A percentile compares a stretch with the other conserved stretches of the same genome.
Evolutionary conservation across 768 basidiomycete species (phyloP).

Genomic region (Agaricus blazei): DNA sequence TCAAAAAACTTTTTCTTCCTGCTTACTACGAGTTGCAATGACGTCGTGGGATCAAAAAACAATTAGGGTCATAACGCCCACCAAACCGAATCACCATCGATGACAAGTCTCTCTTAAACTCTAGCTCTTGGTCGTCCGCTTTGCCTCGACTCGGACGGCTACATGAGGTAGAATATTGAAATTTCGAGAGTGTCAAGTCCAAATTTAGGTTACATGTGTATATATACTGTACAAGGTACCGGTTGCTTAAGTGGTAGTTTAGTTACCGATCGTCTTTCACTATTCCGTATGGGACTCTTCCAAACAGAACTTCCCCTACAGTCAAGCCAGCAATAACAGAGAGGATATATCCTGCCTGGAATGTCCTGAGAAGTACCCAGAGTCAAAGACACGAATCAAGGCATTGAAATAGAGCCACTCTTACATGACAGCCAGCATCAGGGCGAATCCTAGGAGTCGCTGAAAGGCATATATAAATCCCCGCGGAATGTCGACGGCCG

Average conservation of each 20-base stretch:
- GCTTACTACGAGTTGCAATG: not conserved
- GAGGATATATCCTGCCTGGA: constrained; percentile 73
- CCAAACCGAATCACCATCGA: too few species aligned
- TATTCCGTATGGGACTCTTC: constrained; percentile 33
- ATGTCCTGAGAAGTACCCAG: constrained; percentile 54
- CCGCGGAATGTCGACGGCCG: constrained; percentile 63
- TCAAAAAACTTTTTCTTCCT: constrained; percentile 8
- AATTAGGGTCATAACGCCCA: too few species aligned
- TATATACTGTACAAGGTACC: not conserved
- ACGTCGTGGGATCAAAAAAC: not conserved
- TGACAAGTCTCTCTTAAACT: too few species aligned
- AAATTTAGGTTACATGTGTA: not conserved
- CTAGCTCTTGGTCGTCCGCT: too few species aligned
- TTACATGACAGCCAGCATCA: constrained; percentile 85
- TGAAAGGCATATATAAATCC: constrained; percentile 64
- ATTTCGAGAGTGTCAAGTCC: too few species aligned
- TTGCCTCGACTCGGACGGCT: too few species aligned
- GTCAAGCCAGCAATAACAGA: constrained; percentile 67
- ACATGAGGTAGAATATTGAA: too few species aligned
- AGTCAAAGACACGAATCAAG: not conserved
- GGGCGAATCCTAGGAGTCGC: constrained; percentile 53
- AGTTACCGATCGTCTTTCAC: constrained; percentile 14
- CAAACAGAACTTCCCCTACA: constrained; percentile 71
- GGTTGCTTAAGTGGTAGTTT: not conserved
- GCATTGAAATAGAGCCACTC: constrained; percentile 17